Conservation (phyloP, 768 basidiomycete species). For the Tricholoma matsutake region DNA sequence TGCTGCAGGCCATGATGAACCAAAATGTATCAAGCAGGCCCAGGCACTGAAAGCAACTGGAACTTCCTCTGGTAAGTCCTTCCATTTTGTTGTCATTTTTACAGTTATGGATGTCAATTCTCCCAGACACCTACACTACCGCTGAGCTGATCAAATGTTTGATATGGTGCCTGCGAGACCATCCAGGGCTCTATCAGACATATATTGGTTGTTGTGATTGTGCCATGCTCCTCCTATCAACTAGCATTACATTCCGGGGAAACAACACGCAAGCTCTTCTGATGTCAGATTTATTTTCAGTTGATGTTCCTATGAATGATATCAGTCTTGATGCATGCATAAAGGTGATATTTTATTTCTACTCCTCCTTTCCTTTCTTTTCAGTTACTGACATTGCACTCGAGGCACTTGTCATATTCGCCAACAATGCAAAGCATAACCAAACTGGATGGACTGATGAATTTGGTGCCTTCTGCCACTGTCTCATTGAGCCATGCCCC, state of each 20-base stretch:
- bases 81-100: neutral
- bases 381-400: neutral
- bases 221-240: constrained; percentile 26
- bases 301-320: constrained; percentile 16
- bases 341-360: constrained; percentile 9
- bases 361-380: neutral
- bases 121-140: constrained; percentile 15
- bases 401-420: neutral
- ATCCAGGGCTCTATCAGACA: constrained; percentile 4
- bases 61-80: neutral
- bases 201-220: constrained; percentile 22
- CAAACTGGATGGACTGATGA: constrained; percentile 16
- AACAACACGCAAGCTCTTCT: constrained; percentile 23
- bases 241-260: constrained; percentile 27
- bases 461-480: constrained; percentile 24
- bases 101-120: neutral
- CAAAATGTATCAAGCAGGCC: constrained; percentile 13
- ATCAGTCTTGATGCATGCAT: constrained; percentile 12
- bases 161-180: constrained; percentile 15
- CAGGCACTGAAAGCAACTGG: constrained; percentile 19
- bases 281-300: constrained; percentile 23
- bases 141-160: constrained; percentile 21
- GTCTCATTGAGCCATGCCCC: constrained; percentile 21
- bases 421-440: neutral
- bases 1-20: constrained; percentile 11